Evolutionary conservation across 2,329 filamentous ascomycete genomes (phyloP).

Genomic region (Sporothrix curviconia): DNA sequence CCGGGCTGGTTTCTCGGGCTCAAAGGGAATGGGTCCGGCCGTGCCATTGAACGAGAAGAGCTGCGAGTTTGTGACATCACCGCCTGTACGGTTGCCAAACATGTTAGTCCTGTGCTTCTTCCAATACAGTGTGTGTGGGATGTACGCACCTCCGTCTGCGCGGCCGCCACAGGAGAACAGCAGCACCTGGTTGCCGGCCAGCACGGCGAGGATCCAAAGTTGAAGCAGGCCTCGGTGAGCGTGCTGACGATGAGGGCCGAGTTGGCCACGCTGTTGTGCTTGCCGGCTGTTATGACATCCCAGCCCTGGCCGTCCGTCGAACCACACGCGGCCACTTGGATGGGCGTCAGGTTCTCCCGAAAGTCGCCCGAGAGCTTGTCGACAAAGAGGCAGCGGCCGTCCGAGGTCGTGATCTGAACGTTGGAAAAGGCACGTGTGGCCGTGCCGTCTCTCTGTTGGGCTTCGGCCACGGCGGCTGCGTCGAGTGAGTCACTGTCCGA

Average conservation of each 20-base stretch:
- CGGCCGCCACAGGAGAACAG: slow-evolving; percentile 54
- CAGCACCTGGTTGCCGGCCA: slow-evolving; percentile 45
- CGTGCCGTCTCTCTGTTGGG: slow-evolving; percentile 38
- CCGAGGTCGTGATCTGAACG: slow-evolving; percentile 38
- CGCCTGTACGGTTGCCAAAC: no score
- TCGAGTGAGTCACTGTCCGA: slow-evolving; percentile 37
- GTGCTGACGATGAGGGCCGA: slow-evolving; percentile 49
- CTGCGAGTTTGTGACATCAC: slow-evolving; percentile 45
- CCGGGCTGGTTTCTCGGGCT: slow-evolving; percentile 40
- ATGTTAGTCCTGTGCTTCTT: no score
- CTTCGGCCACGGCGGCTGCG: slow-evolving; percentile 37
- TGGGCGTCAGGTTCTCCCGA: slow-evolving; percentile 40
- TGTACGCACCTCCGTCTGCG: slow-evolving; percentile 49
- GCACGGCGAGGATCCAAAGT: slow-evolving; percentile 48
- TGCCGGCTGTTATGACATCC: slow-evolving; percentile 43
- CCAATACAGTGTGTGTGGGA: no score
- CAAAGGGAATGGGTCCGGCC: slow-evolving; percentile 36
- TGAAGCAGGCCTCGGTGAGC: slow-evolving; percentile 52
- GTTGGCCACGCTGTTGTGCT: slow-evolving; percentile 42
- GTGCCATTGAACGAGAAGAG: slow-evolving; percentile 41
- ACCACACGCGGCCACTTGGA: slow-evolving; percentile 39
- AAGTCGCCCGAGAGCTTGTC: slow-evolving; percentile 43
- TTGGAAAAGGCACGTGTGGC: slow-evolving; percentile 39
- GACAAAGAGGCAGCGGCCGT: slow-evolving; percentile 41
- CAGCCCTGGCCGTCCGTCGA: slow-evolving; percentile 38